Percentiles rank a stretch among this genome's conserved stretches.
phyloP scores from a whole-genome alignment of 495 filamentous ascomycete species.

The Penicillium odoratum region DNA sequence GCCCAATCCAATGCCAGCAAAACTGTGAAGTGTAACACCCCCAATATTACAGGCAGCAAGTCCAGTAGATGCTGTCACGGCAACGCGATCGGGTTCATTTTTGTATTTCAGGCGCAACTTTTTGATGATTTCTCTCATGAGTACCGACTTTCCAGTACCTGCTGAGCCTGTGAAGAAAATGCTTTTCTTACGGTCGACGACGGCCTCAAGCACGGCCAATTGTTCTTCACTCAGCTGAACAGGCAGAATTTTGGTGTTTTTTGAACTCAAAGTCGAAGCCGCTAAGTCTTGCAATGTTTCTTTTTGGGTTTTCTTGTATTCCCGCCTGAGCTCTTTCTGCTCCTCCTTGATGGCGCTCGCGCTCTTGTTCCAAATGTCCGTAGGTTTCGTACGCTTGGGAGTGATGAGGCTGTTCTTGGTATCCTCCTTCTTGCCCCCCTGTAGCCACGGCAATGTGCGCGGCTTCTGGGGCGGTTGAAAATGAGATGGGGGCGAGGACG shows the following conservation, averaged over 20 bases:
- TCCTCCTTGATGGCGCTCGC: slow-evolving; percentile 80
- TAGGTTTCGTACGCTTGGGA: slow-evolving; percentile 43
- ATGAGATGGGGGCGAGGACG: slow-evolving; percentile 59
- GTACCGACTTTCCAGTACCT: slow-evolving; percentile 95
- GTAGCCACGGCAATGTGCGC: slow-evolving; percentile 57
- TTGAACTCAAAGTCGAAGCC: not conserved
- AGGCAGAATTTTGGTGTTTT: slow-evolving; percentile 44
- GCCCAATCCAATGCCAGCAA: slow-evolving; percentile 90
- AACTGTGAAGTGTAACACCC: slow-evolving; percentile 94
- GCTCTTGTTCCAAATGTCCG: slow-evolving; percentile 76
- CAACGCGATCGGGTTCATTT: slow-evolving; percentile 75
- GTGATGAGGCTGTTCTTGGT: slow-evolving; percentile 29
- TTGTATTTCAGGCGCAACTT: slow-evolving; percentile 72
- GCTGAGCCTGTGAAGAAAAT: slow-evolving; percentile 98
- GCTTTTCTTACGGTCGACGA: slow-evolving; percentile 73
- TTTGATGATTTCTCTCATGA: slow-evolving; percentile 86
- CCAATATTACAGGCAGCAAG: slow-evolving; percentile 96
- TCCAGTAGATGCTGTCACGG: slow-evolving; percentile 93
- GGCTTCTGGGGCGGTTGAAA: slow-evolving; percentile 48
- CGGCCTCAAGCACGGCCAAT: slow-evolving; percentile 73
- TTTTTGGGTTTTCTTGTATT: slow-evolving; percentile 54
- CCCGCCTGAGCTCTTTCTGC: slow-evolving; percentile 69
- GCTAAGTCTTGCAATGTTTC: slow-evolving; percentile 21
- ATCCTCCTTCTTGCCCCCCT: slow-evolving; percentile 33
- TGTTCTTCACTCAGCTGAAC: slow-evolving; percentile 86